Evolutionary conservation across 306 rosid species (phyloP), one percentile per base, ranked within the genome.

Genomic region (Lathyrus sativus): DNA sequence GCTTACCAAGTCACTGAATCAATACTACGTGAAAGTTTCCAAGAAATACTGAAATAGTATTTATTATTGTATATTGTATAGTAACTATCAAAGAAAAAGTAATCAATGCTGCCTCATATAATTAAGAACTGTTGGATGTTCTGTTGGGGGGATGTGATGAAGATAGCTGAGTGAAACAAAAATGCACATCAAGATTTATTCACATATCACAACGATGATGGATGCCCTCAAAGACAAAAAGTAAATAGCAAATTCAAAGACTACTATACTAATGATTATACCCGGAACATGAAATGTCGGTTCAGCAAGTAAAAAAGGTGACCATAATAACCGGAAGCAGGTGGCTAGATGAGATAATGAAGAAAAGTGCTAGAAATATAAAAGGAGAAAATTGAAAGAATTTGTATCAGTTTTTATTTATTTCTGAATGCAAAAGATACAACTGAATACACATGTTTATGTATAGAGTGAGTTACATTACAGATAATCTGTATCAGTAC

Each of bases 81-180:
- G 33, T 35, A 66, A 75, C 43, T 22, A 50, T 3, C 24, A 35
- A 56, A 66, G 24, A 44, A 60, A 39, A 66, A 58, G 56, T 26
- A 66, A 54, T 44, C 63, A 59, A 46, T 35, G 42, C 59, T 45
- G 38, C 39, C 33, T 38, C 57, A 45, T 22, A 59, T 65, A 66
- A 48, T 42, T 45, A 12, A 62, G 70, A 71, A 15, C n/a, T 45
- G 22, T 13, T 3, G 37, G 63, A 53, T 42, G 11, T 66, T 42
- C 35, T 13, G 60, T 19, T 28, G 64, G 55, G 41, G 74, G 72
- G 48, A 43, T 35, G 51, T n/a, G 59, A 74, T 49, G 74, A 57
- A 79, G 39, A 44, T 11, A 66, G 38, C 28, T 42, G 31, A 62
- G 24, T 58, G 54, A 50, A 43, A 15, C 12, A 9, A 58, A 60